Conservation (phyloP, 176 grass and related monocot species). For the Guadua angustifolia region DNA sequence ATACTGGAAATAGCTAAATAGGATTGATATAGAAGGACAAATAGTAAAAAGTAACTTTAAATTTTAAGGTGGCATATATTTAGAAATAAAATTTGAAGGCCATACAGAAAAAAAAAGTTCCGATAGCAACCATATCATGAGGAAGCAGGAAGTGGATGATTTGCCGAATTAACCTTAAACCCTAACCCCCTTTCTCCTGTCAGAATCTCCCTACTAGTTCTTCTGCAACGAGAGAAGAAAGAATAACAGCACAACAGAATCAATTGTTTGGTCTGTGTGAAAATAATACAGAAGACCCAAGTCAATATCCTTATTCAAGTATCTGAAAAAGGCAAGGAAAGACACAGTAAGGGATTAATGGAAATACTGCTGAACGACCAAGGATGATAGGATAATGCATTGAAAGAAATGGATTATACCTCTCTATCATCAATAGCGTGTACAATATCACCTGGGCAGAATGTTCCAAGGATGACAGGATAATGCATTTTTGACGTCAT, state of each 20-base stretch:
- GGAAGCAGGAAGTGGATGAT: background rate
- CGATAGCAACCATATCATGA: slow-evolving; percentile 15
- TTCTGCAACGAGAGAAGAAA: background rate
- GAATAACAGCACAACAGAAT: background rate
- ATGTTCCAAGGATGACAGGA: too few relatives aligned
- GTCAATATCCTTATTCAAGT: slow-evolving; percentile 79
- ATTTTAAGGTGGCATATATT: background rate
- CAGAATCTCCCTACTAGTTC: background rate
- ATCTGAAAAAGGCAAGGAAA: slow-evolving; percentile 87
- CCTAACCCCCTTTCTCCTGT: background rate
- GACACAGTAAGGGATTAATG: slow-evolving; percentile 29
- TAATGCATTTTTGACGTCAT: too few relatives aligned
- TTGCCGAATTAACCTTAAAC: background rate
- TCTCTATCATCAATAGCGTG: slow-evolving; percentile 90
- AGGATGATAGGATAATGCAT: slow-evolving; percentile 24
- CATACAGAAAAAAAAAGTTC: background rate
- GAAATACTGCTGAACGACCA: slow-evolving; percentile 39
- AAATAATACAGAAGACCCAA: slow-evolving; percentile 95
- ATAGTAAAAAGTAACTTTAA: too few relatives aligned
- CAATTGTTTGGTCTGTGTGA: slow-evolving; percentile 77
- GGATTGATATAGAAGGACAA: too few relatives aligned
- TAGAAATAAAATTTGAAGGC: too few relatives aligned
- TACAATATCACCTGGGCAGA: slow-evolving; percentile 91
- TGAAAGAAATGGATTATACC: slow-evolving; percentile 50
- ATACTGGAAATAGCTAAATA: too few relatives aligned